Conservation (phyloP, 805 yeast genomes). For the Sugiyamaella marilandica region DNA sequence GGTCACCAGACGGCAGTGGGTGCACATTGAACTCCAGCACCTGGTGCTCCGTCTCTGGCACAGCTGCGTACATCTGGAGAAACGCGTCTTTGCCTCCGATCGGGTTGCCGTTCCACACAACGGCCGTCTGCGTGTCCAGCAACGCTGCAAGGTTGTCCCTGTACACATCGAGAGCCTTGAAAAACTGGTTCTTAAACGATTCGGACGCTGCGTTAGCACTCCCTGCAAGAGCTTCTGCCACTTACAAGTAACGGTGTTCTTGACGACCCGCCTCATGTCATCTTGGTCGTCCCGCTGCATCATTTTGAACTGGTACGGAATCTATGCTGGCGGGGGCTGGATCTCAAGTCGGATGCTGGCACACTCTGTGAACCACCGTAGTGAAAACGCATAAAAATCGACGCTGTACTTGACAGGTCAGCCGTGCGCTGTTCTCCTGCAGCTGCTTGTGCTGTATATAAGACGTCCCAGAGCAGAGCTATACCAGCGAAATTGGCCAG, state of each 20-base stretch:
- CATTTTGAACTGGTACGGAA: background rate
- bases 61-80: conserved; percentile 29
- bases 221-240: background rate
- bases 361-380: too few species aligned
- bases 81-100: conserved; percentile 36
- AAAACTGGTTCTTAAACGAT: conserved; percentile 28
- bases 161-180: conserved; percentile 32
- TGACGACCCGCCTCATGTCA: background rate
- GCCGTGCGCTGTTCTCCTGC: too few species aligned
- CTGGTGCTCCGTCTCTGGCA: conserved; percentile 36
- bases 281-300: background rate
- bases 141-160: conserved; percentile 25
- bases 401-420: too few species aligned
- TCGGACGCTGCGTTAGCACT: conserved; percentile 19
- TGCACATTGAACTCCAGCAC: conserved; percentile 35
- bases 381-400: too few species aligned
- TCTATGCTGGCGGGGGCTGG: background rate
- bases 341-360: background rate
- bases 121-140: conserved; percentile 31
- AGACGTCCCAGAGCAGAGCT: too few species aligned
- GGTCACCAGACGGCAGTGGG: conserved; percentile 41
- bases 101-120: conserved; percentile 42
- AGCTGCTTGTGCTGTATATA: too few species aligned
- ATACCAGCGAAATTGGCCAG: too few species aligned
- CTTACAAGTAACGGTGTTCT: conserved; percentile 1